Percentiles rank a stretch among this genome's conserved stretches.
phyloP scores from a whole-genome alignment of 2,329 filamentous ascomycete genomes.

The Neophaeococcomyces aloes region DNA sequence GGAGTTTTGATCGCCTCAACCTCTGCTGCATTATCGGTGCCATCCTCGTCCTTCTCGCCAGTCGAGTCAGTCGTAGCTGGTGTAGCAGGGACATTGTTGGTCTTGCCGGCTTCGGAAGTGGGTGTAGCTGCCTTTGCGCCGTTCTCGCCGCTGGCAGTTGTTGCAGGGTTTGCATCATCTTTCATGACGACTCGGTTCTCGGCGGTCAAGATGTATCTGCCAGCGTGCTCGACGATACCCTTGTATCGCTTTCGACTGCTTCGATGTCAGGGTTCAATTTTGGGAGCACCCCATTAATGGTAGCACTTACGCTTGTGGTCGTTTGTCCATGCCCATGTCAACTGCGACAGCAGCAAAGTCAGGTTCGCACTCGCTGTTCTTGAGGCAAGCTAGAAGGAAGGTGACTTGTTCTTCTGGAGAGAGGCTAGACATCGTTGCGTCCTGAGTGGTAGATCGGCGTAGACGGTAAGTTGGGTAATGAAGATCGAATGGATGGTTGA shows the following conservation, averaged over 20 bases:
- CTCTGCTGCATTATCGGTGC: background rate
- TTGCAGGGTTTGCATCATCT: background rate
- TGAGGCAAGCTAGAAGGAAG: too few relatives aligned
- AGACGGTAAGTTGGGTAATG: too few relatives aligned
- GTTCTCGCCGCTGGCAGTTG: background rate
- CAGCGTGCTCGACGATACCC: background rate
- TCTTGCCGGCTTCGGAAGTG: background rate
- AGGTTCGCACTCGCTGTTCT: too few relatives aligned
- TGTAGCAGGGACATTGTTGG: background rate
- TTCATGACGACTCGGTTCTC: conserved; percentile 1
- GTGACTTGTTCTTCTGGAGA: too few relatives aligned
- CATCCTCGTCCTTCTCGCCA: background rate
- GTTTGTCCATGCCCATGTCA: background rate
- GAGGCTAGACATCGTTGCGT: too few relatives aligned
- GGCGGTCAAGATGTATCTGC: background rate
- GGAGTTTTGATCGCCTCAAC: background rate
- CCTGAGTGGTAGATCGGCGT: too few relatives aligned
- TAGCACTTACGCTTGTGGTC: background rate
- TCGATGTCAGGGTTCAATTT: too few relatives aligned
- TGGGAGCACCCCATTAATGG: background rate
- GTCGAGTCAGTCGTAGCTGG: background rate
- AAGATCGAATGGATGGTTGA: too few relatives aligned
- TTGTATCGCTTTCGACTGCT: background rate
- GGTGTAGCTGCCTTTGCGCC: background rate
- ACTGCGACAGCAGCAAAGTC: too few relatives aligned